Evolutionary conservation across 306 rosid species (phyloP).

Genomic region (Psophocarpus tetragonolobus): DNA sequence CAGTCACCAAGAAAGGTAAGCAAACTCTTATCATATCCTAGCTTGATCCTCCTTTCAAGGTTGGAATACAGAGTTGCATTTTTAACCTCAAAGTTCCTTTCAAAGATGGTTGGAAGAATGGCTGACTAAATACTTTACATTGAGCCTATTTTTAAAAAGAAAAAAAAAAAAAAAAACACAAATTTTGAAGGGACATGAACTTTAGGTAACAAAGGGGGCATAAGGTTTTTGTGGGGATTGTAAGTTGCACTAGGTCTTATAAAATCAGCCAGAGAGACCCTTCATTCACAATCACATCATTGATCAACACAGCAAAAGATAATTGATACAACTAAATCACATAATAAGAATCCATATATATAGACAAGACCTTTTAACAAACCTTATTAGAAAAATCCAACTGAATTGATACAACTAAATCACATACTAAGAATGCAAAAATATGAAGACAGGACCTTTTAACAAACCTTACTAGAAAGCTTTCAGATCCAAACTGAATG

Average conservation of each 20-base stretch:
- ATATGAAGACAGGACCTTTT: neutral
- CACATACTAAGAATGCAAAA: neutral
- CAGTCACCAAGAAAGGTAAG: neutral
- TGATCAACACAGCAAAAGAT: neutral
- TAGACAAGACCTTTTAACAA: neutral
- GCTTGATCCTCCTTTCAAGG: neutral
- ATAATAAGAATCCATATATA: neutral
- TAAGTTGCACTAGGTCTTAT: neutral
- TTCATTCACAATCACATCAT: neutral
- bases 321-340: neutral
- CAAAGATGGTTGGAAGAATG: neutral
- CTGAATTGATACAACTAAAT: too few relatives aligned
- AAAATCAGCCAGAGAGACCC: neutral
- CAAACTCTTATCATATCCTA: neutral
- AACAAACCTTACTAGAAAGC: neutral
- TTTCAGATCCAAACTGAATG: neutral
- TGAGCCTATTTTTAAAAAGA: neutral
- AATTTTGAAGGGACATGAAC: neutral
- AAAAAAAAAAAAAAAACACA: neutral
- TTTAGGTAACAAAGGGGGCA: neutral
- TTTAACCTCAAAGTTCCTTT: neutral
- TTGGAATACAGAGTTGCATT: neutral
- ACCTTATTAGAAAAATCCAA: neutral
- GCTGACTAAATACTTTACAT: neutral
- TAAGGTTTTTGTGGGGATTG: neutral